phyloP scores from a whole-genome alignment of 345 rosid genomes.

The Nephelium lappaceum region DNA sequence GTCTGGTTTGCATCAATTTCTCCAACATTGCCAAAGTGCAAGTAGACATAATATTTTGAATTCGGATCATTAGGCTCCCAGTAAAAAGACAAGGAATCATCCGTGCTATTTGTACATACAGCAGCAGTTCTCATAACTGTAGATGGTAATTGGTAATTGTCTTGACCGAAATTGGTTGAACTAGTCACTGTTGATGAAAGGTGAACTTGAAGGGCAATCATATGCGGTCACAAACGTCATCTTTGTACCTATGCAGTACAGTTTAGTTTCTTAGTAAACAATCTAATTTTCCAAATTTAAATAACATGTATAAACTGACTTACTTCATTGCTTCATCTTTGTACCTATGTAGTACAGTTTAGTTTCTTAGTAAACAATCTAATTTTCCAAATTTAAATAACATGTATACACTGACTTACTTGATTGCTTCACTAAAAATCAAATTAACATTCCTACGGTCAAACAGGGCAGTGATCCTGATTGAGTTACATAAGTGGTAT shows the following conservation, averaged over 20 bases:
- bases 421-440: background rate
- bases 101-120: too few relatives aligned
- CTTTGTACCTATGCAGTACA: slow-evolving; percentile 31
- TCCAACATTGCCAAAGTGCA: slow-evolving; percentile 30
- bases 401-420: background rate
- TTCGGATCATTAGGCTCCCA: background rate
- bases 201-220: slow-evolving; percentile 27
- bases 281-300: background rate
- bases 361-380: background rate
- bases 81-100: background rate
- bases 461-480: background rate
- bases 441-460: background rate
- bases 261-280: background rate
- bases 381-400: background rate
- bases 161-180: background rate
- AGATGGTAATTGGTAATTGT: slow-evolving; percentile 24
- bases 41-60: slow-evolving; percentile 13
- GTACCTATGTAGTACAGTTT: slow-evolving; percentile 29
- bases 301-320: background rate
- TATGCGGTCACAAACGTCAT: slow-evolving; percentile 41
- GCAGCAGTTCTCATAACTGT: slow-evolving; percentile 16
- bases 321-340: slow-evolving; percentile 4
- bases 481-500: slow-evolving; percentile 7
- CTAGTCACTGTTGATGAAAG: slow-evolving; percentile 19
- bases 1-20: background rate